Evolutionary conservation across 768 basidiomycete species (phyloP).

Genomic region (Phanerochaete carnosa): DNA sequence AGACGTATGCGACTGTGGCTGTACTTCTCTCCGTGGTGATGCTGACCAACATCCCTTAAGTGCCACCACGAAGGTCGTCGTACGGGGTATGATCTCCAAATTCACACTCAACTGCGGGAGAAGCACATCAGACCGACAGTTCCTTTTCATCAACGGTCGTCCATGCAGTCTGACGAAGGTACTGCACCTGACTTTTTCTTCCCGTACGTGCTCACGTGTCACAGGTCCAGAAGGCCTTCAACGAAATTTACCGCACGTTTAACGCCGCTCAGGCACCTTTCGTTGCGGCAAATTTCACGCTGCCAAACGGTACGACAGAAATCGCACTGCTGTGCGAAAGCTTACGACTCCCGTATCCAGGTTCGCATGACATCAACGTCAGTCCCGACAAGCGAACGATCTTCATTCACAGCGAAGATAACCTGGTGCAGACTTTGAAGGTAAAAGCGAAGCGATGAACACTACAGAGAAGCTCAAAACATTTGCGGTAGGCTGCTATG

Average conservation of each 20-base stretch:
- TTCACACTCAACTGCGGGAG: slow-evolving; percentile 75
- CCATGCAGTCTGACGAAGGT: slow-evolving; percentile 83
- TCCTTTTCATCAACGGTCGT: slow-evolving; percentile 88
- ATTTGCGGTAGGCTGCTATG: slow-evolving; percentile 48
- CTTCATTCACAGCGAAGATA: slow-evolving; percentile 82
- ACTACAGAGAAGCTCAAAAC: neutral
- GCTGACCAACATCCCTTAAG: neutral
- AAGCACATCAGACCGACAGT: slow-evolving; percentile 81
- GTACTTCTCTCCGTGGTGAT: slow-evolving; percentile 12
- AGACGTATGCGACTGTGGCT: neutral
- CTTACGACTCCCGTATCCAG: slow-evolving; percentile 33
- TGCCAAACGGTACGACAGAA: slow-evolving; percentile 68
- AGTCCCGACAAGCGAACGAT: slow-evolving; percentile 97
- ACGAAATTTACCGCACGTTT: slow-evolving; percentile 90
- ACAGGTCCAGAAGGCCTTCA: slow-evolving; percentile 84
- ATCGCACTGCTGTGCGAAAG: neutral
- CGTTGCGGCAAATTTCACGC: slow-evolving; percentile 75
- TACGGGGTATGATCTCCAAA: slow-evolving; percentile 82
- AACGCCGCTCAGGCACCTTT: slow-evolving; percentile 74
- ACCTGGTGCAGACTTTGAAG: slow-evolving; percentile 75
- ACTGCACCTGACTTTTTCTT: neutral
- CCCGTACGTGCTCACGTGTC: neutral
- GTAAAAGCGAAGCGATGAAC: slow-evolving; percentile 35
- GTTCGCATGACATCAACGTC: slow-evolving; percentile 88
- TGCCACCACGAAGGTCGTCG: slow-evolving; percentile 39